Conservation (phyloP, 768 basidiomycete genomes). For the Hypsizygus marmoreus region DNA sequence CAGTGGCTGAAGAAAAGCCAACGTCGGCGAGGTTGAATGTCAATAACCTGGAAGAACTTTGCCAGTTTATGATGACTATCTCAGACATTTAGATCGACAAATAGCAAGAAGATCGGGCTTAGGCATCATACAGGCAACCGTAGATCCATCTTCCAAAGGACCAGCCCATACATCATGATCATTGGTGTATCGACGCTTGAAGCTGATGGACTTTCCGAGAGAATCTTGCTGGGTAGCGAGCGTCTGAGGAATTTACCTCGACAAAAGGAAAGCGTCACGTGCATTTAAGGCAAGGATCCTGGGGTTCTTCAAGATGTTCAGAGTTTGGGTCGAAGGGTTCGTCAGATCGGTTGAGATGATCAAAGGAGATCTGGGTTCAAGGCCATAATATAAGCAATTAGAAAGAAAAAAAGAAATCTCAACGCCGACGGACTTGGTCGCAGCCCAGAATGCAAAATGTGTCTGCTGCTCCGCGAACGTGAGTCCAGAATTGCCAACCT, state of each 20-base stretch:
- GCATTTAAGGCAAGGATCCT: slow-evolving; percentile 48
- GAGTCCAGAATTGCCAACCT: slow-evolving; percentile 50
- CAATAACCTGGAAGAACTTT: slow-evolving; percentile 37
- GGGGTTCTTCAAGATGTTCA: slow-evolving; percentile 41
- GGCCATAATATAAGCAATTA: background rate
- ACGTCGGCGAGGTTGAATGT: slow-evolving; percentile 45
- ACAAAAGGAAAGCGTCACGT: slow-evolving; percentile 9
- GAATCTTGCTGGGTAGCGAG: slow-evolving; percentile 41
- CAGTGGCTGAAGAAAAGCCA: slow-evolving; percentile 42
- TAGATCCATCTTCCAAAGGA: slow-evolving; percentile 48
- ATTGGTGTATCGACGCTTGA: slow-evolving; percentile 49
- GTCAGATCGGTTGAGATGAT: slow-evolving; percentile 47
- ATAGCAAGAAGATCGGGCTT: background rate
- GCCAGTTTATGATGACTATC: slow-evolving; percentile 54
- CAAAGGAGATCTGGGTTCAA: slow-evolving; percentile 36
- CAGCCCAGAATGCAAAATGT: slow-evolving; percentile 57
- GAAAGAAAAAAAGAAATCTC: background rate
- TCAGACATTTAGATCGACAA: no score
- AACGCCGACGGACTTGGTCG: slow-evolving; percentile 38
- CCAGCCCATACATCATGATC: slow-evolving; percentile 53
- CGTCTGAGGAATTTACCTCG: background rate
- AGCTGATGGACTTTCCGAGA: slow-evolving; percentile 44
- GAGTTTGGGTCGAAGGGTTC: slow-evolving; percentile 30
- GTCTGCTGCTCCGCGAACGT: slow-evolving; percentile 44
- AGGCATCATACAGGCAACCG: slow-evolving; percentile 38